phyloP scores from a whole-genome alignment of 345 rosid genomes.

The Kandelia obovata region DNA sequence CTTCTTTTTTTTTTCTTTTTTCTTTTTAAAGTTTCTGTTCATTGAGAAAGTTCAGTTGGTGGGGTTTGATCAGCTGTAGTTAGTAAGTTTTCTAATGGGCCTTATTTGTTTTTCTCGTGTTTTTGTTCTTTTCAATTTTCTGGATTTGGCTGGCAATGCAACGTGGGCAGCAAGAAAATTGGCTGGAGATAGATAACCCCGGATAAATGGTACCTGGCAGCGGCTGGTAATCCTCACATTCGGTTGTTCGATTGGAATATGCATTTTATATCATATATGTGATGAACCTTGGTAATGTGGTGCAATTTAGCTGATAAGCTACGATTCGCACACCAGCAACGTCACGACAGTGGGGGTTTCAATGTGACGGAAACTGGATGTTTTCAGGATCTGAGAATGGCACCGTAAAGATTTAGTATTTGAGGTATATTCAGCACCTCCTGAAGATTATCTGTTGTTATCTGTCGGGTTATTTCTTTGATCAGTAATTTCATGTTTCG shows the following conservation, averaged over 20 bases:
- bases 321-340: conserved; percentile 87
- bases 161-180: conserved; percentile 69
- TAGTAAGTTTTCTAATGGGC: background rate
- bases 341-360: conserved; percentile 99
- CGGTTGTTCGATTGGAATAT: conserved; percentile 59
- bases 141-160: background rate
- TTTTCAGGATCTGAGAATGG: conserved; percentile 99
- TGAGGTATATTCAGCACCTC: conserved; percentile 45
- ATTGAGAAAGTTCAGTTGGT: background rate
- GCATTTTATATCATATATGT: too few relatives aligned
- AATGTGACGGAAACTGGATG: conserved; percentile 98
- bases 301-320: conserved; percentile 64
- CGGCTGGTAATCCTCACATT: conserved; percentile 91
- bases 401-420: conserved; percentile 91
- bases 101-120: background rate
- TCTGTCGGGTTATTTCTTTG: background rate
- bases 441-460: background rate
- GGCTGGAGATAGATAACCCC: conserved; percentile 80
- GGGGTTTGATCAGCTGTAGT: background rate
- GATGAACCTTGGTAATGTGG: background rate
- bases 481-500: conserved; percentile 10
- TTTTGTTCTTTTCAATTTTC: background rate
- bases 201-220: conserved; percentile 74
- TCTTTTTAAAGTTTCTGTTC: background rate
- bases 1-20: background rate